A percentile compares a stretch with the other conserved stretches of the same genome.
Conservation (phyloP, 2,329 filamentous ascomycete species). For the Myriangium duriaei region DNA sequence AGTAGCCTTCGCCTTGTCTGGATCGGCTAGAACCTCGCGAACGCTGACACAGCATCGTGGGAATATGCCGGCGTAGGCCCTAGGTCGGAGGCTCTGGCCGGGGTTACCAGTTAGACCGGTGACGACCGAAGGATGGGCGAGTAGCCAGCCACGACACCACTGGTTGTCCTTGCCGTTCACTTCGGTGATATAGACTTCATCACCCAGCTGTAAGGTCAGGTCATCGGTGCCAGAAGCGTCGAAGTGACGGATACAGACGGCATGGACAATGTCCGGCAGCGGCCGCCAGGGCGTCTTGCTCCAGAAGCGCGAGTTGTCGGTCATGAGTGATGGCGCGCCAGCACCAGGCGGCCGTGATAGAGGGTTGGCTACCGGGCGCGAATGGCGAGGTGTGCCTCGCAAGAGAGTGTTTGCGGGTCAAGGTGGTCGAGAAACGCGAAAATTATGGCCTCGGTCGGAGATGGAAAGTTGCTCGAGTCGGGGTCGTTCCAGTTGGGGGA, state of each 20-base stretch:
- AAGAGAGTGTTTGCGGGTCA: not conserved
- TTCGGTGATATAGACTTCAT: conserved; percentile 98
- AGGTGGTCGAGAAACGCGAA: no score
- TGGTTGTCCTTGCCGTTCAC: conserved; percentile 73
- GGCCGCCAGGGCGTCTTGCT: conserved; percentile 83
- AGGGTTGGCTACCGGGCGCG: not conserved
- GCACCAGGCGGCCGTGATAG: not conserved
- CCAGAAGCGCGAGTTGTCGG: conserved; percentile 7
- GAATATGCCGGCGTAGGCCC: conserved; percentile 98
- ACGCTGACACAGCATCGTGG: conserved; percentile 90
- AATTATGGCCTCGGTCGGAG: no score
- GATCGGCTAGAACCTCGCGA: conserved; percentile 74
- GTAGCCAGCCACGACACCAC: conserved; percentile 91
- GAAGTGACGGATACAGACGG: conserved; percentile 91
- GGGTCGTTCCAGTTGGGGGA: no score
- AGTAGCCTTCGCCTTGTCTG: conserved; percentile 11
- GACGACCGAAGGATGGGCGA: conserved; percentile 84
- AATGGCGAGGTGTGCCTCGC: not conserved
- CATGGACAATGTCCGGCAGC: conserved; percentile 92
- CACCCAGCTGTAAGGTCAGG: conserved; percentile 90
- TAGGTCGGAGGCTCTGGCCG: conserved; percentile 84
- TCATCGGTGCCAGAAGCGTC: conserved; percentile 75
- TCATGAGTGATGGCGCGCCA: not conserved
- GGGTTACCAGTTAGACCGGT: conserved; percentile 82
- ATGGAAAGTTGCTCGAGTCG: no score